These are phyloP conservation scores for Ceratobasidium sp. DNA, from an alignment of 1,284 basidiomycete species.

Conservation along the genomic window DNA sequence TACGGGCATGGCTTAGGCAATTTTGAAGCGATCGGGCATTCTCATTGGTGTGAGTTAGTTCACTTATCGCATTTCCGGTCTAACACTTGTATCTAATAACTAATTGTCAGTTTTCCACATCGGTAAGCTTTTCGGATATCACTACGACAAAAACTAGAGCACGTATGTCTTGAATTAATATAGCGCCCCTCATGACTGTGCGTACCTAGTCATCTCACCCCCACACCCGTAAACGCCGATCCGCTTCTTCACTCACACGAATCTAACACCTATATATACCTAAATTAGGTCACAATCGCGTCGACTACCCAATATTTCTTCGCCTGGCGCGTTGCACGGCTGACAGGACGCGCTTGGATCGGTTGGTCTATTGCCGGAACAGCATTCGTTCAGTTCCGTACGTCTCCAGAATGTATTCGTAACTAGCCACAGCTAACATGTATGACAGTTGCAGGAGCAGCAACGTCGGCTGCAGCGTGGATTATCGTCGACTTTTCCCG, in stretches of 20 bases:
- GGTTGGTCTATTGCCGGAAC: slow-evolving; percentile 5
- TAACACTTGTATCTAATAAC: too few species aligned
- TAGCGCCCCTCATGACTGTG: slow-evolving; percentile 33
- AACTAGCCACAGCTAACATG: neutral
- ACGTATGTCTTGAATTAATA: neutral
- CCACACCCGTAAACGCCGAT: neutral
- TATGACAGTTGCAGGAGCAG: slow-evolving; percentile 52
- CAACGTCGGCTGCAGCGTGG: slow-evolving; percentile 54
- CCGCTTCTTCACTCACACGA: neutral
- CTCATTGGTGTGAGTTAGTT: slow-evolving; percentile 41
- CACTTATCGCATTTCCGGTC: too few species aligned
- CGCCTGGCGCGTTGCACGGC: slow-evolving; percentile 34
- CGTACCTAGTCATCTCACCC: neutral
- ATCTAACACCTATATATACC: too few species aligned
- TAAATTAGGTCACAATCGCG: slow-evolving; percentile 30
- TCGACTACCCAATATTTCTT: slow-evolving; percentile 41
- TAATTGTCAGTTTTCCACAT: slow-evolving; percentile 5
- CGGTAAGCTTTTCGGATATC: neutral
- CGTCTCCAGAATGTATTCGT: neutral
- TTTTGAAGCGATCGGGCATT: slow-evolving; percentile 6
- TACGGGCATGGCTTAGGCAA: too few species aligned
- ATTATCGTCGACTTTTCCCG: slow-evolving; percentile 55
- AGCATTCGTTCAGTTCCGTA: slow-evolving; percentile 32
- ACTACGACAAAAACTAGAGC: neutral
- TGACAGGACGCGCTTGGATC: slow-evolving; percentile 30